Base-by-base conservation (phyloP, 2,329 filamentous ascomycete species). In the Monilinia polystroma region DNA sequence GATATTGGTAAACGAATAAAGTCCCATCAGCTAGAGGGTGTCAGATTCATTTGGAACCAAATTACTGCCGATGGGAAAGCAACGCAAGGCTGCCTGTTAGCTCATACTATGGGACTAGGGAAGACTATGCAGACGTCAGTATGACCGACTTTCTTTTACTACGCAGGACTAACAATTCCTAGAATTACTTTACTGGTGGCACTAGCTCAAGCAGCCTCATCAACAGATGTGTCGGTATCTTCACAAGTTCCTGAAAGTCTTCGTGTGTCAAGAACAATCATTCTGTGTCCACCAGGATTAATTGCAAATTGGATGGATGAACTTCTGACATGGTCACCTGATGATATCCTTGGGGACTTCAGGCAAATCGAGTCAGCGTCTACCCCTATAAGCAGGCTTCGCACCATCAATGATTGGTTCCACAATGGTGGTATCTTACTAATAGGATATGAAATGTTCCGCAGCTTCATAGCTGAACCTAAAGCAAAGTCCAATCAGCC, bases 81-180 rank as follows among this genome's bases (percentile, higher is more conserved):
- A 6, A 82, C 83, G 23, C 88, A 93, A 76, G 93, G 93, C 2
- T 96, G 91, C 74, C 82, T 96, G 16, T 81, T 97, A 26, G 90
- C 93, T 7, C 93, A 97, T 76, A 92, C 91, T 0, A 97, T 97
- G 93, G 93, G 93, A 1, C 79, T 97, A 2, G 93, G 93, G 20
- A 97, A 97, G 79, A 96, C 93, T 0, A 92, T 96, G 88, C 93
- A 97, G 79, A 86, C 92, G 80, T 83, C 78, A 78, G 81, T 79
- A 35, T 47, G 5, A 14, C 29, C 7, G 11, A 47, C 56, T 32
- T 10, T 12, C 18, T 57, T 32, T 16, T 64, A 29, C 23, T 14
- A 23, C 54, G 8, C 20, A 49, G 52, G 38, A 66, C 54, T 73
- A 67, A 70, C 66, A 54, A 70, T 68, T 68, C 16, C 51, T 67